Conservation (phyloP, 352 stramenopile species). For the Phytophthora boehmeriae region DNA sequence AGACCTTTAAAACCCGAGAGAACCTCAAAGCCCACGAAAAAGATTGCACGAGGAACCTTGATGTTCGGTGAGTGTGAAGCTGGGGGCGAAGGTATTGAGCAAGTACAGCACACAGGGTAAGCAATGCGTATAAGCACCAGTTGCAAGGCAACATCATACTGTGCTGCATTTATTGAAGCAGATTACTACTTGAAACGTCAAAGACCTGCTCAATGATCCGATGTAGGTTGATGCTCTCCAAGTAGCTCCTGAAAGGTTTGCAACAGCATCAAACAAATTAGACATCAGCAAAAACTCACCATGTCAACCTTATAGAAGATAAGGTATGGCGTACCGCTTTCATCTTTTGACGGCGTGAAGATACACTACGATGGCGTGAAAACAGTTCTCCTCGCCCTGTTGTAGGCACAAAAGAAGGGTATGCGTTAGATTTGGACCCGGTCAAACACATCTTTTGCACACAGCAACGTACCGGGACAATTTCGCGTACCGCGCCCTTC, state of each 20-base stretch:
- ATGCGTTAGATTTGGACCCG: background rate
- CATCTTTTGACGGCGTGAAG: conserved; percentile 86
- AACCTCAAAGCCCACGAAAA: conserved; percentile 78
- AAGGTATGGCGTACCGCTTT: conserved; percentile 66
- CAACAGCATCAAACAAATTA: conserved; percentile 10
- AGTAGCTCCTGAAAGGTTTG: conserved; percentile 58
- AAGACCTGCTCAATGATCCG: conserved; percentile 86
- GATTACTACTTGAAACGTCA: conserved; percentile 82
- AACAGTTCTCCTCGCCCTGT: conserved; percentile 85
- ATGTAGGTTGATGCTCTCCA: conserved; percentile 90
- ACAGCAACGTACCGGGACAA: conserved; percentile 65
- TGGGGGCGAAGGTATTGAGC: conserved; percentile 1
- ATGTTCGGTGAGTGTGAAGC: conserved; percentile 17
- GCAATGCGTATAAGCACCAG: conserved; percentile 8
- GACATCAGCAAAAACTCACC: background rate
- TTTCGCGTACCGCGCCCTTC: conserved; percentile 77
- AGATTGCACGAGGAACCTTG: conserved; percentile 46
- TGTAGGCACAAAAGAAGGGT: conserved; percentile 1
- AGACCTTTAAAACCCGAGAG: conserved; percentile 74
- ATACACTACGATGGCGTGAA: conserved; percentile 86
- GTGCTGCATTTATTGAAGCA: conserved; percentile 23
- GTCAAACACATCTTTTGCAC: conserved; percentile 2
- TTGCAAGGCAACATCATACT: conserved; percentile 16
- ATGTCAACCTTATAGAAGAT: background rate
- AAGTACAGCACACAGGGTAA: conserved; percentile 1